These are phyloP conservation scores for Pythium monospermum DNA, from an alignment of 352 stramenopile species.

Conservation along the genomic window DNA sequence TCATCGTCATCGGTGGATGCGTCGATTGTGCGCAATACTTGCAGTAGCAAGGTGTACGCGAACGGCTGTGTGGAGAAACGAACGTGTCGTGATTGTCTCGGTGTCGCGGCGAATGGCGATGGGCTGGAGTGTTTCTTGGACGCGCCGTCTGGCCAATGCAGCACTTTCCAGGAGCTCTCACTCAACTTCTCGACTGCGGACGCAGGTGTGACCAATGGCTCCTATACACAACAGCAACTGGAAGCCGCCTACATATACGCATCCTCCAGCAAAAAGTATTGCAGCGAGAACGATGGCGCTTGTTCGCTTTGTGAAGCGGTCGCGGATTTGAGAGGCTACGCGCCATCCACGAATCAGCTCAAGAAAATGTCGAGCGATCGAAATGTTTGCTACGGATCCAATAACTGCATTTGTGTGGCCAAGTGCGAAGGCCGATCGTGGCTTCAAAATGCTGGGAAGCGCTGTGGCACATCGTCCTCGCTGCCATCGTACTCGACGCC, in stretches of 20 bases:
- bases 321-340: conserved; percentile 12
- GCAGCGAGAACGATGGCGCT: conserved; percentile 11
- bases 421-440: conserved; percentile 14
- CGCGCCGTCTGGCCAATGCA: conserved; percentile 7
- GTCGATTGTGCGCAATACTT: conserved; percentile 1
- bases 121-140: conserved; percentile 21
- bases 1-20: background rate
- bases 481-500: conserved; percentile 14
- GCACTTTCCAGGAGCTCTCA: conserved; percentile 9
- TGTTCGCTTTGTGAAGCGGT: conserved; percentile 18
- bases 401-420: conserved; percentile 19
- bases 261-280: conserved; percentile 15
- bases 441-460: conserved; percentile 7
- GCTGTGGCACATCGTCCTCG: conserved; percentile 3
- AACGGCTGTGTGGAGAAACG: conserved; percentile 23
- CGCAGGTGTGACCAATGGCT: background rate
- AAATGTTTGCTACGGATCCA: conserved; percentile 21
- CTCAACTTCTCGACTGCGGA: background rate
- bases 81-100: conserved; percentile 18
- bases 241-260: conserved; percentile 8
- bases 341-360: conserved; percentile 18
- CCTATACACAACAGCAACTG: conserved; percentile 5
- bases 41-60: conserved; percentile 8
- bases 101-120: conserved; percentile 2
- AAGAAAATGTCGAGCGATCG: conserved; percentile 19